A percentile compares a stretch with the other conserved stretches of the same genome.
phyloP scores from a whole-genome alignment of 805 yeast species.

The Yamadazyma akitaensis region DNA sequence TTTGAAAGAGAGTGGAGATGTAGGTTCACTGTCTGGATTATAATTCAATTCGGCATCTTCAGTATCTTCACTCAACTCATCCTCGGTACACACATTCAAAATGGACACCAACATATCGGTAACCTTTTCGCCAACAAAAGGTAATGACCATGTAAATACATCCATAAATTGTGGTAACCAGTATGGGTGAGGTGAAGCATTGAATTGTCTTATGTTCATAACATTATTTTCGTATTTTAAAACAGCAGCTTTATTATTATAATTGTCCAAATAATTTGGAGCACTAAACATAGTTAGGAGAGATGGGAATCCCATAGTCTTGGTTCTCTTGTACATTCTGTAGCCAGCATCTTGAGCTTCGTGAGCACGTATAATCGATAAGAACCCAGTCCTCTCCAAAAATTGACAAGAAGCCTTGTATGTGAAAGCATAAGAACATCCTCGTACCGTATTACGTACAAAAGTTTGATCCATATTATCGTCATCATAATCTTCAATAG shows the following conservation, averaged over 20 bases:
- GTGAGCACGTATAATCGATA: constrained; percentile 91
- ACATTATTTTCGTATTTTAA: constrained; percentile 87
- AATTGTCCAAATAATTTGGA: constrained; percentile 89
- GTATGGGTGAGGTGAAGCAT: constrained; percentile 90
- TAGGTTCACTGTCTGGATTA: constrained; percentile 16
- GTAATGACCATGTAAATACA: constrained; percentile 95
- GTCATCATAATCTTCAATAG: constrained; percentile 75
- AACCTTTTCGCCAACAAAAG: constrained; percentile 94
- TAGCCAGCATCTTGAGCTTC: constrained; percentile 98
- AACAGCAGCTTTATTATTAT: constrained; percentile 93
- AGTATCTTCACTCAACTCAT: constrained; percentile 79
- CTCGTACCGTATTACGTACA: constrained; percentile 71
- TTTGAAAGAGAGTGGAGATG: constrained; percentile 14
- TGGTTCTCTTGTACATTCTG: constrained; percentile 85
- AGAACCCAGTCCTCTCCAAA: constrained; percentile 68
- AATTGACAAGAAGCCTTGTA: constrained; percentile 80
- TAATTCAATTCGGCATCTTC: constrained; percentile 39
- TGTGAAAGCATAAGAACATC: constrained; percentile 89
- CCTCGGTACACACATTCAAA: constrained; percentile 91
- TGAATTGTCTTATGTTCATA: constrained; percentile 94
- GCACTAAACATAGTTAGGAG: constrained; percentile 91
- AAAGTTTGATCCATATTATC: constrained; percentile 45
- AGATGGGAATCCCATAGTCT: constrained; percentile 83
- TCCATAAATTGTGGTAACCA: constrained; percentile 97
- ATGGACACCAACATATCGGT: constrained; percentile 90